Evolutionary conservation across 2,329 filamentous ascomycete species (phyloP), one percentile per base, ranked within the genome.

Genomic region (Trichoderma cornu-damae): DNA sequence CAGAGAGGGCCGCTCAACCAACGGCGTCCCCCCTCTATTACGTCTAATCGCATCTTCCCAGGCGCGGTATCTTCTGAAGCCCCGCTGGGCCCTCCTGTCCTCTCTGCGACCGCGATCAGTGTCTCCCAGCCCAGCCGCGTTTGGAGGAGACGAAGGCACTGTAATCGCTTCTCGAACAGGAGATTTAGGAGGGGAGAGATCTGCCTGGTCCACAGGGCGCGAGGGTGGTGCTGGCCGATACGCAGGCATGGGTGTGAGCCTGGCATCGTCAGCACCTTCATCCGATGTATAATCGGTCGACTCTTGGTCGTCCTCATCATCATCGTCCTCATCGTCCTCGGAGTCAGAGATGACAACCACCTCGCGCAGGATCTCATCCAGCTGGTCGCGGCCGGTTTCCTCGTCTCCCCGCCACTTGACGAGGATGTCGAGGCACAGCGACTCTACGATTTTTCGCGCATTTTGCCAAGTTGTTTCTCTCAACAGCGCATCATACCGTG

Each of bases 351-450:
- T 85, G 64, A 86, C 79, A 53, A 87, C 81, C 9, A 87, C 82
- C 68, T 87, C 84, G 50, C 82, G 77, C 32, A 87, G 73, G 58
- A 87, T 85, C 66, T 87, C 83, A 59, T 87, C 84, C 14, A 87
- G 76, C 67, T 86, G 82, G 64, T 87, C 84, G 48, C 84, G 80
- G 24, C 84, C 84, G 16, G 80, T 86, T 67, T 87, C 84, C 68
- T 87, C 84, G 63, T 87, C 84, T 56, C 84, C 84, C 73, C 84
- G 83, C 84, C 84, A 87, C 79, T 86, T 86, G 75, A 86, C 80
- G 68, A 87, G 79, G 53, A 83, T 75, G 62, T 86, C 84, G 44
- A 87, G 73, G 61, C 84, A 87, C 12, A 83, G 72, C 30, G 76
- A 70, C 63, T 86, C 82, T 43, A 86, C 83, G 38, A 78, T 77